phyloP scores from a whole-genome alignment of 2,329 filamentous ascomycete species.

The Pseudocercospora cruenta region DNA sequence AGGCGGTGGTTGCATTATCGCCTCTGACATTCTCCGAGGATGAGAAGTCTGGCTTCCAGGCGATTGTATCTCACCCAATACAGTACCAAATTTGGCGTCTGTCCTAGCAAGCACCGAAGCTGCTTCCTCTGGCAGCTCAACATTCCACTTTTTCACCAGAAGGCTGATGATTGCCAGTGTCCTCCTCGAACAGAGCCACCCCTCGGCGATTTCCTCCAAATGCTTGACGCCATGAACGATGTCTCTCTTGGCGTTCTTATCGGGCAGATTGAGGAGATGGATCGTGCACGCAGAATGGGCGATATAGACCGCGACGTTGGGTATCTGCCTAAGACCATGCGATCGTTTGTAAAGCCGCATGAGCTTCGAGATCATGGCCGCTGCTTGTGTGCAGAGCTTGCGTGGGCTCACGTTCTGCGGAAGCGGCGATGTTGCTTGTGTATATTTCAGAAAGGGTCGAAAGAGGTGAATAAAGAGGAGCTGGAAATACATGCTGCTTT shows the following conservation, averaged over 20 bases:
- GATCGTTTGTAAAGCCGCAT: slow-evolving; percentile 91
- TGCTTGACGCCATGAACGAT: slow-evolving; percentile 89
- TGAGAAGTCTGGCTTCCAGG: slow-evolving; percentile 33
- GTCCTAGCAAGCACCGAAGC: slow-evolving; percentile 73
- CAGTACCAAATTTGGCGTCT: slow-evolving; percentile 77
- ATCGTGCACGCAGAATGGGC: slow-evolving; percentile 92
- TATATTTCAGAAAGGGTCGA: slow-evolving; percentile 91
- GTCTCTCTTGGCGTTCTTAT: slow-evolving; percentile 86
- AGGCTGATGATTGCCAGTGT: slow-evolving; percentile 84
- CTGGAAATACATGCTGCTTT: slow-evolving; percentile 89
- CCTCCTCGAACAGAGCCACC: slow-evolving; percentile 87
- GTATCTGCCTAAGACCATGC: slow-evolving; percentile 89
- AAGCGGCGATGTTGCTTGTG: slow-evolving; percentile 76
- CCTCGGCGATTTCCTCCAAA: slow-evolving; percentile 91
- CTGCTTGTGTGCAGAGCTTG: slow-evolving; percentile 87
- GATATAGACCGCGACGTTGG: slow-evolving; percentile 96
- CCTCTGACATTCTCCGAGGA: slow-evolving; percentile 18
- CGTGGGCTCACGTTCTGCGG: slow-evolving; percentile 86
- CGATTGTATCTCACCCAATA: slow-evolving; percentile 63
- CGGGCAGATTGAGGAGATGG: slow-evolving; percentile 87
- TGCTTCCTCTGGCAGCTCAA: slow-evolving; percentile 84
- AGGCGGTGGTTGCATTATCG: slow-evolving; percentile 14
- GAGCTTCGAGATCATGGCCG: slow-evolving; percentile 87
- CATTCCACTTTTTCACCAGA: slow-evolving; percentile 84
- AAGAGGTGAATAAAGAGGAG: slow-evolving; percentile 95